Base-by-base conservation (phyloP, 164 flowering plant species). In the Tinospora cordifolia region DNA sequence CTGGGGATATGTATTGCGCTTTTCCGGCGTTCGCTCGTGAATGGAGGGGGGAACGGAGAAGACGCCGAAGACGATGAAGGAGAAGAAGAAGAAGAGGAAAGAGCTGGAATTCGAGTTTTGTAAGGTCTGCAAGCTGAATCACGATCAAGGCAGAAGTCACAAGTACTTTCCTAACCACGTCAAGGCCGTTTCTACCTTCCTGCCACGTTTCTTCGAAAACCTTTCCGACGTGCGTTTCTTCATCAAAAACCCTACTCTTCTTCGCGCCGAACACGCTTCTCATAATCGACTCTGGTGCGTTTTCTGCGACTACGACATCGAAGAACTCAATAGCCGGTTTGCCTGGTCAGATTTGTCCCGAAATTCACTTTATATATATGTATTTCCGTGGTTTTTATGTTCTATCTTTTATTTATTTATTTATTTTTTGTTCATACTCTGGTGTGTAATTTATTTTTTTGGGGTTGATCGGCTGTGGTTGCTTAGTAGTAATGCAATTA, bases 241-340 rank as follows among this genome's bases (percentile, higher is more conserved):
- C 78, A 82, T 90, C 71, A 84, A 77, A 66, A 83, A 85, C 83
- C 95, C 98, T 70, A 75, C 63, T 70, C 62, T 63, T 38, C 82
- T 87, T 60, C 85, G 78, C 26, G 81, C 84, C 6, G 87, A 86
- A 15, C 85, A 77, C 75, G 84, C 88, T 67, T 72, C 82, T 26
- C 80, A 71, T 9, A 85, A 81, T 46, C 87, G 88, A n/a, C 21
- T 91, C 54, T 93, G 98, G 98, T 91, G 98, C 73, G 82, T 88
- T 74, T 90, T 91, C 79, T 93, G 98, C 74, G 93, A 87, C 30
- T 30, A 26, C 63, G 87, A 85, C 44, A 63, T 91, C 64, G 74
- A 74, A 34, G 96, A 91, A 77, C 76, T 77, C 26, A 80, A 68
- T 4, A 85, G 87, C 78, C 66, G 67, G 41, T 86, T 88, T 59